phyloP scores from a whole-genome alignment of 768 basidiomycete genomes.

The Panellus pusillus region DNA sequence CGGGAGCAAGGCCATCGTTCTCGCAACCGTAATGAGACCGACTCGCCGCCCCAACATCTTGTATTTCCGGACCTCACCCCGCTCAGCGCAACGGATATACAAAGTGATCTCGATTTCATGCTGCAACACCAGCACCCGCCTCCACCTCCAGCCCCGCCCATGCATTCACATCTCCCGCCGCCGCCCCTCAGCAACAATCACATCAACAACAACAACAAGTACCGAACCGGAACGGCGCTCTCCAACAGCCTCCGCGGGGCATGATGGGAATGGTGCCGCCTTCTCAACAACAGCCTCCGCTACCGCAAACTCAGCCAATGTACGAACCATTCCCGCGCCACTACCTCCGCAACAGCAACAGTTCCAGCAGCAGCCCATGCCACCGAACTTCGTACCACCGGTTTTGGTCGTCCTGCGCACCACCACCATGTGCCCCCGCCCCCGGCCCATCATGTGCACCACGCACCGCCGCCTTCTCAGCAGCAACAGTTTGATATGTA shows the following conservation, averaged over 20 bases:
- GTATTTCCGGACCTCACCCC: conserved; percentile 49
- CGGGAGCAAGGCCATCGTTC: conserved; percentile 18
- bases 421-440: conserved; percentile 21
- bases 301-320: conserved; percentile 7
- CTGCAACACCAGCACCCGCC: conserved; percentile 41
- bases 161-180: conserved; percentile 9
- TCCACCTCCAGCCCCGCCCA: conserved; percentile 20
- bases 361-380: conserved; percentile 13
- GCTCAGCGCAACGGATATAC: conserved; percentile 48
- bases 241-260: conserved; percentile 2
- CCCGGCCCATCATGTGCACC: conserved; percentile 19
- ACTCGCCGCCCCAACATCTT: conserved; percentile 27
- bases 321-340: conserved; percentile 12
- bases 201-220: conserved; percentile 5
- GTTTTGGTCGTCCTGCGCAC: conserved; percentile 14
- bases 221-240: neutral
- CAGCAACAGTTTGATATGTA: conserved; percentile 22
- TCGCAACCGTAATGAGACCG: conserved; percentile 28
- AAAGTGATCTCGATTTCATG: conserved; percentile 55
- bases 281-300: conserved; percentile 8
- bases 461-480: conserved; percentile 9
- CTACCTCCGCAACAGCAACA: conserved; percentile 3
- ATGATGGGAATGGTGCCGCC: conserved; percentile 11
- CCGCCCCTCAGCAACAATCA: conserved; percentile 14
- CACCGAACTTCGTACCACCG: conserved; percentile 7